Percentiles rank a stretch among this genome's conserved stretches.
Evolutionary conservation across 495 filamentous ascomycete species (phyloP).

Genomic region (Neurospora tetraspora): DNA sequence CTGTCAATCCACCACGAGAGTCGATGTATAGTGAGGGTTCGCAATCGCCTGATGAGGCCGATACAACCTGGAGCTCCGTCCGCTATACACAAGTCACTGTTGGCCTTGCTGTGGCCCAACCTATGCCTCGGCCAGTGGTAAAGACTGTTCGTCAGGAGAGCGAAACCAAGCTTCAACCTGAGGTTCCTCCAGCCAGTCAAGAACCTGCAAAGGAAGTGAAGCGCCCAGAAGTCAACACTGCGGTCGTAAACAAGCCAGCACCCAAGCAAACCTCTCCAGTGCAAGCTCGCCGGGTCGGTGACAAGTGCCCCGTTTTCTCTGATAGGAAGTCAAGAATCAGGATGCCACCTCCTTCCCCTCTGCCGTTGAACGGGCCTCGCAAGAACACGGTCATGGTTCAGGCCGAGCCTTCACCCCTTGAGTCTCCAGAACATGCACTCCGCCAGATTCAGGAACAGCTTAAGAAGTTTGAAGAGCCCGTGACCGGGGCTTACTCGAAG

Average conservation of each 20-base stretch:
- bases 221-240: neutral
- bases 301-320: conserved; percentile 44
- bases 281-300: conserved; percentile 41
- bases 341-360: conserved; percentile 39
- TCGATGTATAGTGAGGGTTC: neutral
- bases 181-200: neutral
- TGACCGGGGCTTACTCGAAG: conserved; percentile 18
- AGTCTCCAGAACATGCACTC: conserved; percentile 39
- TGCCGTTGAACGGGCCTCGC: conserved; percentile 27
- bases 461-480: conserved; percentile 30
- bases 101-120: conserved; percentile 15
- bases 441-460: conserved; percentile 41
- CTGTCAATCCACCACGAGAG: neutral
- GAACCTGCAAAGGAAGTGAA: conserved; percentile 1
- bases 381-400: conserved; percentile 26
- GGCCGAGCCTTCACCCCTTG: conserved; percentile 37
- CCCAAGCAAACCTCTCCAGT: conserved; percentile 19
- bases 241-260: neutral
- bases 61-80: conserved; percentile 29
- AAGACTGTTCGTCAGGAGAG: neutral
- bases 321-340: conserved; percentile 30
- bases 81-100: conserved; percentile 31
- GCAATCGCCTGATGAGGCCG: conserved; percentile 20
- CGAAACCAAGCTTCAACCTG: neutral
- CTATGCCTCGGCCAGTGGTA: neutral